Conservation (phyloP, 495 filamentous ascomycete species). For the Hypoxylon fragiforme region DNA sequence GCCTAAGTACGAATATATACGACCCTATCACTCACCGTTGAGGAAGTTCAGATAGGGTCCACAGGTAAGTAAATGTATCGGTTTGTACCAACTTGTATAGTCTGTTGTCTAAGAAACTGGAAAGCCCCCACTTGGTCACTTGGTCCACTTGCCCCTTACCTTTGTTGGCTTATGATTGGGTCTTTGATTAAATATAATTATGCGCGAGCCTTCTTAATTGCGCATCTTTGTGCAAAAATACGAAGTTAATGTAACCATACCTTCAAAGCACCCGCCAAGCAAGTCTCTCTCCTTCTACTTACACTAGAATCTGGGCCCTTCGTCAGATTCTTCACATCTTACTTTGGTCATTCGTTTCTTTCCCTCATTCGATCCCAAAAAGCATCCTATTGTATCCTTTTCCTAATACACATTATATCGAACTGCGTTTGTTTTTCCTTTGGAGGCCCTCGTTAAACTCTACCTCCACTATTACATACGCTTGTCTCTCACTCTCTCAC, state of each 20-base stretch:
- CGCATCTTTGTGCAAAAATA: conserved; percentile 37
- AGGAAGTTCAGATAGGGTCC: too few relatives aligned
- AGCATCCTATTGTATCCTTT: conserved; percentile 20
- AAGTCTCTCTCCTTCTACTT: conserved; percentile 8
- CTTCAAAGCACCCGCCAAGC: not conserved
- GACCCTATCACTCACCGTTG: too few relatives aligned
- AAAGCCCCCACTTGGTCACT: not conserved
- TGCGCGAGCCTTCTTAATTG: conserved; percentile 21
- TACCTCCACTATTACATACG: not conserved
- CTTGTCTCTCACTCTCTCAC: not conserved
- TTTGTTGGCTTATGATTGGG: conserved; percentile 27
- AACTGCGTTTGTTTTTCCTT: conserved; percentile 1
- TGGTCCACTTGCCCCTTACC: conserved; percentile 24
- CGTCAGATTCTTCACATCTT: conserved; percentile 35
- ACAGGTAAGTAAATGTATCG: too few relatives aligned
- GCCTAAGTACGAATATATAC: too few relatives aligned
- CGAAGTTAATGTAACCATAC: conserved; percentile 36
- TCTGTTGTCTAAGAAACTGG: conserved; percentile 29
- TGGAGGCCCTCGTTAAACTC: conserved; percentile 3
- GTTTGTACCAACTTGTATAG: too few relatives aligned
- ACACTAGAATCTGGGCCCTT: conserved; percentile 10
- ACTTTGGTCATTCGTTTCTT: conserved; percentile 34
- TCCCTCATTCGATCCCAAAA: conserved; percentile 19
- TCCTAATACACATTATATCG: conserved; percentile 6
- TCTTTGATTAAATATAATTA: conserved; percentile 33